Conservation (phyloP, 208 protist species). For the Crithidia thermophila region DNA sequence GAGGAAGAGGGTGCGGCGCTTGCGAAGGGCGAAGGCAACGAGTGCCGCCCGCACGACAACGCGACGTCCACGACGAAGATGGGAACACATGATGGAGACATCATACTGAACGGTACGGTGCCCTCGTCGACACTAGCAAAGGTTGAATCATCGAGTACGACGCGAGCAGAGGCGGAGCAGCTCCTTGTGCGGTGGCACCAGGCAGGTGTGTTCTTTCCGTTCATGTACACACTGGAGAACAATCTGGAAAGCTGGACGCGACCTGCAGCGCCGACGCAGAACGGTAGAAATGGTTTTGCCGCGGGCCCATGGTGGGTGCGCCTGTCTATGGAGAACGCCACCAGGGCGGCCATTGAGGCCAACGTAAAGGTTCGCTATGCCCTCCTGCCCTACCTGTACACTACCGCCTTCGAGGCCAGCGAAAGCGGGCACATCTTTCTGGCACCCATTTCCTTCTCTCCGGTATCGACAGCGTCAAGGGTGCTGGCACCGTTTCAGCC, state of each 20-base stretch:
- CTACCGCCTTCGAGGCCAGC: constrained; percentile 78
- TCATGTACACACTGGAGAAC: constrained; percentile 95
- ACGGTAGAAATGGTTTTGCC: neutral
- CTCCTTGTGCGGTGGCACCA: constrained; percentile 97
- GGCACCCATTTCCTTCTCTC: constrained; percentile 85
- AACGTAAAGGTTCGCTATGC: constrained; percentile 76
- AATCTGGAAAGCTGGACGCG: too few relatives aligned
- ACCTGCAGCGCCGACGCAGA: too few relatives aligned
- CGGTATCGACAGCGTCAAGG: constrained; percentile 20
- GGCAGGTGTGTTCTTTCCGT: constrained; percentile 85
- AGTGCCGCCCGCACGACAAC: neutral
- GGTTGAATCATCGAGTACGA: too few relatives aligned
- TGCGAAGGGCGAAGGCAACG: too few relatives aligned
- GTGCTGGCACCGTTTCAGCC: too few relatives aligned
- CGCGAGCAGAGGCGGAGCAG: constrained; percentile 51
- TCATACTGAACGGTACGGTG: too few relatives aligned
- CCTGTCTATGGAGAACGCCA: neutral
- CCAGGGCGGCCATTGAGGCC: constrained; percentile 9
- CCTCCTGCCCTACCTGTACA: constrained; percentile 97
- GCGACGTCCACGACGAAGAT: neutral
- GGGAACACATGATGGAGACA: neutral
- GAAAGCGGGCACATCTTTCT: constrained; percentile 76
- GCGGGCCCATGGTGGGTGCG: constrained; percentile 31
- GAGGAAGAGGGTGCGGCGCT: too few relatives aligned
- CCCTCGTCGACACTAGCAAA: too few relatives aligned